These are phyloP conservation scores for Sporothrix euskadiensis DNA, from an alignment of 2,329 filamentous ascomycete species.

Conservation along the genomic window DNA sequence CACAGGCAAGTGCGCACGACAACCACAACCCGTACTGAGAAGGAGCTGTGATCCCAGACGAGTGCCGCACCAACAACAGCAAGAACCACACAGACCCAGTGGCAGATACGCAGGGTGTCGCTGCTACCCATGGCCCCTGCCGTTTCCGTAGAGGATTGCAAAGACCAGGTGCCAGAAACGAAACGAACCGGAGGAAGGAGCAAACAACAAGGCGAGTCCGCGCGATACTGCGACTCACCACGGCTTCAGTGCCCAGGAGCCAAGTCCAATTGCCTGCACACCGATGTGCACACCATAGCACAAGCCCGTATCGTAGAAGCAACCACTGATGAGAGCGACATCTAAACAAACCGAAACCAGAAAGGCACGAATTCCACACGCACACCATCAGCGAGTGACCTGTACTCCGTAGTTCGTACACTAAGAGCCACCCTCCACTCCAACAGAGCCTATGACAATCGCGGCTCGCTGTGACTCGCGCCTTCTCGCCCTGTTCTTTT, in stretches of 20 bases:
- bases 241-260: no score
- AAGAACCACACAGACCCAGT: background rate
- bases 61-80: background rate
- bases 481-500: conserved; percentile 29
- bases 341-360: conserved; percentile 6
- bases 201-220: background rate
- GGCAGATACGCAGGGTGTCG: background rate
- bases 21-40: background rate
- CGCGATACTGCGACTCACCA: background rate
- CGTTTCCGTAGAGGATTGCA: background rate
- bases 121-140: background rate
- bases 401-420: background rate
- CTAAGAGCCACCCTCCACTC: conserved; percentile 28
- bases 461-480: conserved; percentile 28
- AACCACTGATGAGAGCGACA: background rate
- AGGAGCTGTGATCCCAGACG: background rate
- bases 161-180: conserved; percentile 1
- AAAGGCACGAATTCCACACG: conserved; percentile 10
- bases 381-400: background rate
- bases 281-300: background rate
- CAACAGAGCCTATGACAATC: conserved; percentile 21
- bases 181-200: background rate
- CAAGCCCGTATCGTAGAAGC: background rate
- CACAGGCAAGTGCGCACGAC: background rate
- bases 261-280: background rate